Base-by-base conservation (phyloP, 2,329 filamentous ascomycete genomes). In the Colletotrichum lupini region DNA sequence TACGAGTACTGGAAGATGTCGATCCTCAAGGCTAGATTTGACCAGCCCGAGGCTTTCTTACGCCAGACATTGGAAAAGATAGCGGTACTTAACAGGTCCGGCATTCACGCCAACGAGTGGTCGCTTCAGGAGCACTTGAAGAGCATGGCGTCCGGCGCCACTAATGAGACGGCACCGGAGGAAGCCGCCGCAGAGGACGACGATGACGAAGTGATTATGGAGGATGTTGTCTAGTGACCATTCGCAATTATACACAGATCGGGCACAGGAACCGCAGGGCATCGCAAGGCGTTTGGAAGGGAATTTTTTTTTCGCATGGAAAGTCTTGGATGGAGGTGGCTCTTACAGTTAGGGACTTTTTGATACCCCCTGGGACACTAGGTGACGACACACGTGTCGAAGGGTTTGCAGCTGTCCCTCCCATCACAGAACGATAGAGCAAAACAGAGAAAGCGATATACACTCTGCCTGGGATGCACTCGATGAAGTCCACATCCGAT, bases 31-130 rank as follows among this genome's bases (percentile, higher is more conserved):
- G 74, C 73, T n/a, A 73, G 73, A 22, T 90, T 97, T 52, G 90
- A 92, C 73, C 97, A 99, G 83, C 97, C 97, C 1, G 97, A 98
- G 81, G 92, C 93, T n/a, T 98, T 95, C 82, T 90, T 99, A 74
- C 95, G 96, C 67, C 91, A 97, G 80, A 93, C 92, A 1, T 85
- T 99, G 76, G 93, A 95, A 75, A 92, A 95, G 79, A 90, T 98
- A 73, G 96, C 95, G 0, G 90, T 93, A 24, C 85, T 98, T 74
- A 92, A 97, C 80, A 94, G 95, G 82, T 92, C 91, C 59, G 96
- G 96, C 30, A 89, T 91, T 3, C 98, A 97, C 80, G 93, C 94
- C 64, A 96, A 95, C 81, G 92, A 93, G 76, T 98, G 95, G 92
- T 92, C 92, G 77, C 84, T 98, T 70, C 94, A 93, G 81, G 87